Conservation (phyloP, 2,329 filamentous ascomycete species). For the Penicillium glabrum region DNA sequence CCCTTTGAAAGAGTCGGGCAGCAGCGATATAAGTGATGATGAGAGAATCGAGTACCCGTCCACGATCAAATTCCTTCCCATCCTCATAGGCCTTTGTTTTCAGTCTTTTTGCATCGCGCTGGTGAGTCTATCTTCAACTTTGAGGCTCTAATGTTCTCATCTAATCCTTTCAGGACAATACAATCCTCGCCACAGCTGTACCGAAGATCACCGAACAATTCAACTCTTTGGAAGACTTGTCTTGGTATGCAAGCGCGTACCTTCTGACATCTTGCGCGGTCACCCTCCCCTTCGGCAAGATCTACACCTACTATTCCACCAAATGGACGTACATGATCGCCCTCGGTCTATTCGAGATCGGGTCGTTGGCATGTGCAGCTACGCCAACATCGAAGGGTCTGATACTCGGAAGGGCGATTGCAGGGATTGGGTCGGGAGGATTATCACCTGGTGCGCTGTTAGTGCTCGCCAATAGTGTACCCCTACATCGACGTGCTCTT, state of each 20-base stretch:
- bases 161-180: conserved; percentile 34
- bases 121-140: conserved; percentile 15
- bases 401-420: conserved; percentile 44
- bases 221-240: conserved; percentile 46
- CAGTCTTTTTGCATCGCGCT: conserved; percentile 41
- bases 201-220: conserved; percentile 51
- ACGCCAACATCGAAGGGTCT: conserved; percentile 39
- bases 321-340: conserved; percentile 46
- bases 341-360: conserved; percentile 44
- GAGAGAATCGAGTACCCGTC: conserved; percentile 34
- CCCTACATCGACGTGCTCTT: conserved; percentile 40
- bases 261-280: conserved; percentile 45
- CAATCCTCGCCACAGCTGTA: conserved; percentile 48
- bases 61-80: conserved; percentile 31
- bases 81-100: conserved; percentile 37
- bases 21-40: conserved; percentile 13
- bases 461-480: conserved; percentile 42
- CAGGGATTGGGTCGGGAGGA: conserved; percentile 40
- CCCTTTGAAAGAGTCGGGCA: conserved; percentile 16
- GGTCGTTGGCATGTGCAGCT: conserved; percentile 39
- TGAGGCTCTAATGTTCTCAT: not conserved
- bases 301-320: conserved; percentile 45
- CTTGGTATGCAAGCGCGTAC: conserved; percentile 51
- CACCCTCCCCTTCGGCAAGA: conserved; percentile 44
- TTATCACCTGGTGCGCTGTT: conserved; percentile 42